phyloP scores from a whole-genome alignment of 176 grass and related monocot species.

The Oryza coarctata region DNA sequence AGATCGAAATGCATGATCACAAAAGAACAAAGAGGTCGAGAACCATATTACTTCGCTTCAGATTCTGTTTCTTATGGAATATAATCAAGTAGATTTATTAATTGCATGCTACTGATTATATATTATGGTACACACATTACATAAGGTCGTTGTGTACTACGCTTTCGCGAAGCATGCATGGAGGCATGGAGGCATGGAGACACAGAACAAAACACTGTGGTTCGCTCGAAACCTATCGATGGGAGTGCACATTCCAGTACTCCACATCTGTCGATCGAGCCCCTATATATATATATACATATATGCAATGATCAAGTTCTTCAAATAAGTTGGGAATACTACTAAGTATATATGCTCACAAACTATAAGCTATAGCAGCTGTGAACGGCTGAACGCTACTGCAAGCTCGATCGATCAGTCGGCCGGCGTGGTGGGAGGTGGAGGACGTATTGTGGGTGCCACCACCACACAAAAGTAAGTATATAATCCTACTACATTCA shows the following conservation, averaged over 20 bases:
- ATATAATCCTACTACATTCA: background rate
- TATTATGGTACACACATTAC: background rate
- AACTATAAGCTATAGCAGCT: background rate
- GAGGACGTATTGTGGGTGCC: too few relatives aligned
- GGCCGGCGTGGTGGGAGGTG: too few relatives aligned
- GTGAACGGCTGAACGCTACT: background rate
- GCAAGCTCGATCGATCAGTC: background rate
- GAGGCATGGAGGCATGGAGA: background rate
- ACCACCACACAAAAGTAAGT: background rate
- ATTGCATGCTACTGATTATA: too few relatives aligned
- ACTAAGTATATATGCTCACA: background rate
- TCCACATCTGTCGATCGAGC: background rate
- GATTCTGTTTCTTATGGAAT: background rate
- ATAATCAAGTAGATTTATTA: background rate
- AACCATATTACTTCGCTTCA: background rate
- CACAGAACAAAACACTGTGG: background rate
- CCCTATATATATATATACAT: too few relatives aligned
- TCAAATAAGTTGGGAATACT: background rate
- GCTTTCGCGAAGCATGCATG: background rate
- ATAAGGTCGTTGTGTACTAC: background rate
- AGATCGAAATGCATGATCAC: background rate
- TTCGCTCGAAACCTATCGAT: background rate
- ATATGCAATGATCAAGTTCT: background rate
- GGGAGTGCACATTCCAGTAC: background rate
- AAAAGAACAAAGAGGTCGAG: background rate